phyloP scores from a whole-genome alignment of 306 rosid genomes.

The Leucaena leucocephala region DNA sequence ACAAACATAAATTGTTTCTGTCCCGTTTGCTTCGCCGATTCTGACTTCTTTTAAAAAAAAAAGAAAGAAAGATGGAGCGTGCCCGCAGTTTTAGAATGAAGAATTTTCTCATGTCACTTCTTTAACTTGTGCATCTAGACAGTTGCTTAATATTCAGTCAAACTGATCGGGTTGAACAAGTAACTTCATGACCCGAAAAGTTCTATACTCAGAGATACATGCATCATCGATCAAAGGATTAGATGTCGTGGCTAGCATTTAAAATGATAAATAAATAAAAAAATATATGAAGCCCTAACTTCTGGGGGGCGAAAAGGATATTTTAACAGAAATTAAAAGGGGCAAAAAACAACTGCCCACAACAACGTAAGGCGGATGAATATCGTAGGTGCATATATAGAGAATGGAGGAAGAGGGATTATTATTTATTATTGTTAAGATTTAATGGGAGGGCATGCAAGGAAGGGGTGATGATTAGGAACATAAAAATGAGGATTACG shows the following conservation, averaged over 20 bases:
- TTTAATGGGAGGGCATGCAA: background rate
- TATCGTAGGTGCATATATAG: background rate
- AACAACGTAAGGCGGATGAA: background rate
- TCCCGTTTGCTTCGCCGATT: background rate
- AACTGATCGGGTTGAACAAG: background rate
- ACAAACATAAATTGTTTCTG: background rate
- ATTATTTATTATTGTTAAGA: background rate
- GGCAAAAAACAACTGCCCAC: background rate
- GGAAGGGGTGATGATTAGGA: background rate
- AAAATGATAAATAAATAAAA: background rate
- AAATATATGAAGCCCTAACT: background rate
- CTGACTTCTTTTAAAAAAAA: no score
- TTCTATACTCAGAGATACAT: no score
- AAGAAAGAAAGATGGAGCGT: background rate
- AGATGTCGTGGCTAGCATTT: background rate
- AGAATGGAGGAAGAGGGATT: background rate
- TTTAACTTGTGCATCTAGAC: background rate
- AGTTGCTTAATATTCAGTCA: no score
- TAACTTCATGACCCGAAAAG: background rate
- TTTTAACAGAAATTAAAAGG: no score
- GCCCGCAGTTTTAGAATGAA: background rate
- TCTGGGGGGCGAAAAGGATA: background rate
- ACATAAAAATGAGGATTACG: conserved; percentile 15
- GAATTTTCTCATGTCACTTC: background rate
- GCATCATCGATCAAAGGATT: no score